These are phyloP conservation scores for Pyricularia pennisetigena DNA, from an alignment of 2,329 filamentous ascomycete species.

Conservation along the genomic window DNA sequence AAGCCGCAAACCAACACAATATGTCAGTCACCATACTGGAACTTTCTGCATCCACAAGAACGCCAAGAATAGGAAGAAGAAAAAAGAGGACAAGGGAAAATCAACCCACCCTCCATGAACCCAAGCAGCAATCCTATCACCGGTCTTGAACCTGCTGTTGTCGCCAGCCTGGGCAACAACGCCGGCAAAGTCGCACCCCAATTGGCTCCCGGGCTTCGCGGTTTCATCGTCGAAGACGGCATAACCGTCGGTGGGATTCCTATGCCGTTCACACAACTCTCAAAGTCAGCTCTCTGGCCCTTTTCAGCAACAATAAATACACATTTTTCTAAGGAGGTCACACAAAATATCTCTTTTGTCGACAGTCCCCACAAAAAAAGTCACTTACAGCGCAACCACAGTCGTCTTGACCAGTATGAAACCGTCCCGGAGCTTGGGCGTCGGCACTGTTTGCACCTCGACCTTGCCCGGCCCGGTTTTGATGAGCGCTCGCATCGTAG, in stretches of 20 bases:
- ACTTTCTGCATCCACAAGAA: background rate
- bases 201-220: background rate
- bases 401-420: constrained; percentile 17
- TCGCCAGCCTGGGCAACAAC: constrained; percentile 33
- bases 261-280: background rate
- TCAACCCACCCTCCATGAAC: constrained; percentile 23
- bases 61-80: background rate
- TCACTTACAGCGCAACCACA: constrained; percentile 12
- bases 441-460: constrained; percentile 12
- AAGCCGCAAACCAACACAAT: background rate
- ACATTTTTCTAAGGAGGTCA: no score
- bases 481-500: constrained; percentile 14
- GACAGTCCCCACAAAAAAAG: no score
- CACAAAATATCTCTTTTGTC: no score
- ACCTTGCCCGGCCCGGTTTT: constrained; percentile 12
- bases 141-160: constrained; percentile 30
- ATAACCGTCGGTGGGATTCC: constrained; percentile 16
- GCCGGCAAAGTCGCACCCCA: constrained; percentile 32
- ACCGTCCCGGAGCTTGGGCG: constrained; percentile 15
- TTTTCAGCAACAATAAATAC: no score
- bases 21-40: background rate
- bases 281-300: background rate
- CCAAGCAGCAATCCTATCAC: constrained; percentile 35
- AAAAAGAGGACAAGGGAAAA: background rate
- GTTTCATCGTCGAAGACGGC: constrained; percentile 13